Base-by-base conservation (phyloP, 2,329 filamentous ascomycete genomes). In the Sodiomyces alkalinus region DNA sequence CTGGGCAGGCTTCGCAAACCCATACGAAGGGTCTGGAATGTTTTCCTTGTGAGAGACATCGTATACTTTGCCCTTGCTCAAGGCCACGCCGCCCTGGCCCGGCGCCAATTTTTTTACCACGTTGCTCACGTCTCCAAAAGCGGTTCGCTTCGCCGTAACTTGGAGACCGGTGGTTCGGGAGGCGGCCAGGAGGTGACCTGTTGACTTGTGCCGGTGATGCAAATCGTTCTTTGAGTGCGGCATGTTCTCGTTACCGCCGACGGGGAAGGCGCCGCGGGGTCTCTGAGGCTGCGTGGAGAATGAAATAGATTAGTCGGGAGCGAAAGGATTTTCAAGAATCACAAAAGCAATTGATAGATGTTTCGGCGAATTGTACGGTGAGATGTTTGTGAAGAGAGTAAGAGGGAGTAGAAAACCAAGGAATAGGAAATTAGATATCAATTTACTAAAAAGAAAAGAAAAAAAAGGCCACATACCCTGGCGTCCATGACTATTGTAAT, bases 171-270 rank as follows among this genome's bases (percentile, higher is more conserved):
- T 63, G 36, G 64, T 58, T 35, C 64, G 48, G 34, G 68, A 44
- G 40, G 60, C 61, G 26, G 39, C 40, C 46, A 59, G 42, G 56
- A 80, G 40, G 64, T 67, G 53, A 54, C 77, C 52, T 51, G 73
- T 74, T 7, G 85, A 92, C 55, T 92, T 92, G 56, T 83, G 77
- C 37, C 79, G 77, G 43, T 83, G 75, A 42, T 92, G 81, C 36
- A 85, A 58, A 48, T 73, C 73, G 40, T 68, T 67, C 34, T 60
- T 53, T 30, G 58, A 50, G 30, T 62, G 56, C 27, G 60, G 52
- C 33, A 62, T 55, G 52, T 90, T 90, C 55, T 92, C 82, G 56
- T 83, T 78, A 29, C 59, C 60, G 47, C 35, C 32, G 6, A 46
- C 73, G 67, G 41, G 60, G 40, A 43, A 67, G 69, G 52, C 79